A percentile compares a stretch with the other conserved stretches of the same genome.
These are phyloP conservation scores for Paracorniculantispora psalliotae DNA, from an alignment of 2,329 filamentous ascomycete species.

Conservation along the genomic window DNA sequence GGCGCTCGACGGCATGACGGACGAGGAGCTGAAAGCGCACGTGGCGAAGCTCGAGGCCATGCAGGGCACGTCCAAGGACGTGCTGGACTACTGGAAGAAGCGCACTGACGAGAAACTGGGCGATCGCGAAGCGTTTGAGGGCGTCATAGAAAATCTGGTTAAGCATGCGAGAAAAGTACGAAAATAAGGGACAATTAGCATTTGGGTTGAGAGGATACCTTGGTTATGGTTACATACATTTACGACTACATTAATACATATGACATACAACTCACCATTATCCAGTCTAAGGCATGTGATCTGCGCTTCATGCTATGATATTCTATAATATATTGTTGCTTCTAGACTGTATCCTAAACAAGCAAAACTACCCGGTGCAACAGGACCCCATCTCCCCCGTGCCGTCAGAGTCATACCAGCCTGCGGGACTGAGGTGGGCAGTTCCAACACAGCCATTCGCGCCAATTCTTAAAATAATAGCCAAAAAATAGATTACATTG, in stretches of 20 bases:
- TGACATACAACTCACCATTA: too few relatives aligned
- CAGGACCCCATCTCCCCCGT: too few relatives aligned
- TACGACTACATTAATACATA: conserved; percentile 4
- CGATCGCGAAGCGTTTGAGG: conserved; percentile 90
- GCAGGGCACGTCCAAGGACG: conserved; percentile 66
- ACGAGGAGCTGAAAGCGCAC: conserved; percentile 69
- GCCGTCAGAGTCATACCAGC: too few relatives aligned
- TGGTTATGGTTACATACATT: conserved; percentile 6
- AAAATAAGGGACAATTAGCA: conserved; percentile 48
- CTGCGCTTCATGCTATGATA: too few relatives aligned
- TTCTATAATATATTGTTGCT: too few relatives aligned
- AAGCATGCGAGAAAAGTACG: conserved; percentile 83
- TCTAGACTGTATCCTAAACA: too few relatives aligned
- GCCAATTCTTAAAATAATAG: too few relatives aligned
- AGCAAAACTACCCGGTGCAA: too few relatives aligned
- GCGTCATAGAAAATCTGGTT: conserved; percentile 93
- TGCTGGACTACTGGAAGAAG: conserved; percentile 85
- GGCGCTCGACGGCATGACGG: conserved; percentile 73
- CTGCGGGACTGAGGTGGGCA: too few relatives aligned
- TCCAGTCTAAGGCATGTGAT: too few relatives aligned
- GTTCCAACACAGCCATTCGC: too few relatives aligned
- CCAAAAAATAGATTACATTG: too few relatives aligned
- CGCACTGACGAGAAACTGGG: conserved; percentile 79
- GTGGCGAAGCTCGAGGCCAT: conserved; percentile 63
- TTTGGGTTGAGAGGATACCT: not conserved